Conservation (phyloP, 2,329 filamentous ascomycete species). For the Davidsoniella virescens region DNA sequence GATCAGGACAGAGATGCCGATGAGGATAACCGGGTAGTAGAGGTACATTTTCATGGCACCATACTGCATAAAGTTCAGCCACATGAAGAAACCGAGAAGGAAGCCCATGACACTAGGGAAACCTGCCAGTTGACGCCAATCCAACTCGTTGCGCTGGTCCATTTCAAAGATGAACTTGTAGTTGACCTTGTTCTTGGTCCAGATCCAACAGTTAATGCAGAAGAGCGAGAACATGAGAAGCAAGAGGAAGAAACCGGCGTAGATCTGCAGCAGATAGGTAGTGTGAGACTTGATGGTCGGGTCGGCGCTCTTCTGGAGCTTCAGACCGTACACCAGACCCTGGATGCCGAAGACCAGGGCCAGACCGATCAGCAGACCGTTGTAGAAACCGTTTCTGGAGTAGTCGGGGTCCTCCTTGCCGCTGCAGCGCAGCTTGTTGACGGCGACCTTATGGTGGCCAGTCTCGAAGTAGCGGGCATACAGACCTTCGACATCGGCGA, state of each 20-base stretch:
- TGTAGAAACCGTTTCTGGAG: slow-evolving; percentile 41
- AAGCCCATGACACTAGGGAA: slow-evolving; percentile 75
- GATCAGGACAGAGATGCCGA: slow-evolving; percentile 49
- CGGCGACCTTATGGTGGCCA: slow-evolving; percentile 82
- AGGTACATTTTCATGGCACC: slow-evolving; percentile 53
- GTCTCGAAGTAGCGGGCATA: slow-evolving; percentile 91
- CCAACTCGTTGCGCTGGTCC: slow-evolving; percentile 66
- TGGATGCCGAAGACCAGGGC: slow-evolving; percentile 51
- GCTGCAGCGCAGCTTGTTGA: slow-evolving; percentile 67
- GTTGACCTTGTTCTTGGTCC: slow-evolving; percentile 76
- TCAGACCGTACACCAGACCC: slow-evolving; percentile 43
- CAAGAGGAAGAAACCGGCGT: slow-evolving; percentile 80
- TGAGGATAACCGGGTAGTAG: slow-evolving; percentile 73
- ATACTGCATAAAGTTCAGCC: slow-evolving; percentile 69
- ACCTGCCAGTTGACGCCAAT: slow-evolving; percentile 79
- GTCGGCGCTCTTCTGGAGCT: slow-evolving; percentile 36
- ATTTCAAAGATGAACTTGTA: slow-evolving; percentile 96
- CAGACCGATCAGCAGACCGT: slow-evolving; percentile 50
- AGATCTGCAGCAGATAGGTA: slow-evolving; percentile 68
- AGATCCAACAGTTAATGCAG: slow-evolving; percentile 67
- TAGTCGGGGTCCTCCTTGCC: slow-evolving; percentile 31
- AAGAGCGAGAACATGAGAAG: slow-evolving; percentile 71
- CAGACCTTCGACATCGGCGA: slow-evolving; percentile 71
- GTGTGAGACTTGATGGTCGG: slow-evolving; percentile 34
- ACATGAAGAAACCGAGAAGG: slow-evolving; percentile 63